These are phyloP conservation scores for Tinospora cordifolia DNA, from an alignment of 164 flowering plant genomes.

Conservation along the genomic window DNA sequence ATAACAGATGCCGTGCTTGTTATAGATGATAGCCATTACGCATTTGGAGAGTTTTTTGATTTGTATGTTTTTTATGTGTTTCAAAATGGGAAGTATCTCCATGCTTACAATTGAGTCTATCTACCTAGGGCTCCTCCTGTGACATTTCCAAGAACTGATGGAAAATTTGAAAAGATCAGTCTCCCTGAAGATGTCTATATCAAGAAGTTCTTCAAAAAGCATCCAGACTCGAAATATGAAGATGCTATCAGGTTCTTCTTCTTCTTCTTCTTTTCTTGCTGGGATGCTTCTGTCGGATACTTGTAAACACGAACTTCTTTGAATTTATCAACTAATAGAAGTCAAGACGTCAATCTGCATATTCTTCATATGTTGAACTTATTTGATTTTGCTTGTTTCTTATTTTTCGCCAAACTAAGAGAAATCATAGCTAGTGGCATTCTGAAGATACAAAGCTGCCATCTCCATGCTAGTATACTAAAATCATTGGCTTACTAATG, in stretches of 20 bases:
- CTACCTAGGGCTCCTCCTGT: constrained; percentile 68
- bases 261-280: not conserved
- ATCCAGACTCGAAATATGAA: constrained; percentile 60
- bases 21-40: not conserved
- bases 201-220: constrained; percentile 53
- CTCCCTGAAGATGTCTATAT: constrained; percentile 82
- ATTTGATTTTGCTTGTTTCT: too few relatives aligned
- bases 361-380: too few relatives aligned
- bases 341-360: not conserved
- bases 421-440: too few relatives aligned
- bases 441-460: too few relatives aligned
- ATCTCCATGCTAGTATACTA: too few relatives aligned
- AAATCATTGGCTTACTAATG: too few relatives aligned
- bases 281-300: not conserved
- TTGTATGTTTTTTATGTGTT: not conserved
- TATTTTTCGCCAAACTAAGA: too few relatives aligned
- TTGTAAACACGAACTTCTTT: too few relatives aligned
- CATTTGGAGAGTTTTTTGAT: not conserved
- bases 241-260: constrained; percentile 65
- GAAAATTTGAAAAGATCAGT: constrained; percentile 41
- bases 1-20: not conserved
- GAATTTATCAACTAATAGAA: too few relatives aligned
- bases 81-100: not conserved
- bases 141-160: constrained; percentile 62
- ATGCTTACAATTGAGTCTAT: not conserved